Conservation (phyloP, 2,329 filamentous ascomycete genomes). For the Myriosclerotinia scirpicola region DNA sequence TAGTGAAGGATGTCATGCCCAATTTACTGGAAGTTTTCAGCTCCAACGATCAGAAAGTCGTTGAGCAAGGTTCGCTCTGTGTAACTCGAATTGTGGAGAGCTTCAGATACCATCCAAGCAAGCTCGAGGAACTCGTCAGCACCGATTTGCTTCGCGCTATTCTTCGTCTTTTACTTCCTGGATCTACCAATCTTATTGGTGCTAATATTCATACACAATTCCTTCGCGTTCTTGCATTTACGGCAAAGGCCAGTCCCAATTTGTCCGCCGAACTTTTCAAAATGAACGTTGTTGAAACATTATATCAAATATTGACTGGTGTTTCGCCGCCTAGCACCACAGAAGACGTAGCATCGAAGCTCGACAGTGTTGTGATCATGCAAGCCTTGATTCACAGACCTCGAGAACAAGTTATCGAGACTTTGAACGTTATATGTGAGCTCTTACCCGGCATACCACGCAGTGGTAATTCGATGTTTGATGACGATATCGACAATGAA, state of each 20-base stretch:
- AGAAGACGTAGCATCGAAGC: slow-evolving; percentile 77
- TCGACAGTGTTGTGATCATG: slow-evolving; percentile 98
- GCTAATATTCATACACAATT: slow-evolving; percentile 96
- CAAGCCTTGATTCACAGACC: slow-evolving; percentile 95
- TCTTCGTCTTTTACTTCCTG: slow-evolving; percentile 82
- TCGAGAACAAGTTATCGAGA: slow-evolving; percentile 94
- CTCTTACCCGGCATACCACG: slow-evolving; percentile 74
- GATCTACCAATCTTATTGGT: slow-evolving; percentile 92
- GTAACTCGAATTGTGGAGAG: slow-evolving; percentile 96
- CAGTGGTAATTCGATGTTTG: slow-evolving; percentile 47
- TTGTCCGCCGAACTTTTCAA: slow-evolving; percentile 89
- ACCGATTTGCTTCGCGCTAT: slow-evolving; percentile 83
- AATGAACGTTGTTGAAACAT: slow-evolving; percentile 93
- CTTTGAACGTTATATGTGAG: slow-evolving; percentile 95
- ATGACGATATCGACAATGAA: slow-evolving; percentile 49
- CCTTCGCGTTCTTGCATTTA: slow-evolving; percentile 85
- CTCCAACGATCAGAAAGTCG: slow-evolving; percentile 93
- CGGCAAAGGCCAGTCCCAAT: slow-evolving; percentile 81
- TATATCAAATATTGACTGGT: slow-evolving; percentile 95
- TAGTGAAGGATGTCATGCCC: slow-evolving; percentile 94
- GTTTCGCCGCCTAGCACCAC: slow-evolving; percentile 83
- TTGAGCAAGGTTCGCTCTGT: slow-evolving; percentile 94
- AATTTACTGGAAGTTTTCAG: slow-evolving; percentile 85
- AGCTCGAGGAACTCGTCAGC: slow-evolving; percentile 89
- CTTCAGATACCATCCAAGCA: slow-evolving; percentile 84